Conservation (phyloP, 116 monocot species). For the Dioscorea cayenensis region DNA sequence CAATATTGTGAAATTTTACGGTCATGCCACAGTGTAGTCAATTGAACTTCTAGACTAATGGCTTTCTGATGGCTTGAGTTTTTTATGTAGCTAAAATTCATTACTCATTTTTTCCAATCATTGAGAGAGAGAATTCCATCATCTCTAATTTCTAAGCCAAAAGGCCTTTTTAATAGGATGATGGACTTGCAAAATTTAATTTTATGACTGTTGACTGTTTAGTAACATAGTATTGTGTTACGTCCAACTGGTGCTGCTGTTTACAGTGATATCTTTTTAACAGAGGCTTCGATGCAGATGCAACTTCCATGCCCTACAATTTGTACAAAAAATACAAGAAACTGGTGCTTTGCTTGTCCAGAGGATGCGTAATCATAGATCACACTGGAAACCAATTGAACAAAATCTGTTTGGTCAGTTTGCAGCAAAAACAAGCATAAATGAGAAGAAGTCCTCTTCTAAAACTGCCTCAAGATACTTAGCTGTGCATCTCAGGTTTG, state of each 20-base stretch:
- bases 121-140: no score
- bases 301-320: conserved; percentile 90
- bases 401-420: conserved; percentile 61
- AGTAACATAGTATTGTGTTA: neutral
- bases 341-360: conserved; percentile 77
- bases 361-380: conserved; percentile 55
- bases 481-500: conserved; percentile 92
- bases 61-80: no score
- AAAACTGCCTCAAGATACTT: conserved; percentile 53
- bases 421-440: conserved; percentile 27
- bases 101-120: no score
- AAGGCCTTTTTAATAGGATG: no score
- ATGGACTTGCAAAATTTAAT: no score
- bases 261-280: conserved; percentile 5
- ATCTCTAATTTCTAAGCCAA: no score
- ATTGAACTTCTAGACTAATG: no score
- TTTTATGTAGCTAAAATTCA: no score
- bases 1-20: no score
- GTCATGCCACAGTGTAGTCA: no score
- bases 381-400: conserved; percentile 35
- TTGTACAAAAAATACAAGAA: conserved; percentile 78
- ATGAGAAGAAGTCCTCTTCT: conserved; percentile 9
- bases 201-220: no score
- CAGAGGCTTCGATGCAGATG: conserved; percentile 96
- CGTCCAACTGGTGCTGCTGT: neutral